phyloP scores from a whole-genome alignment of 2,329 filamentous ascomycete species.

The Fusarium sp. region DNA sequence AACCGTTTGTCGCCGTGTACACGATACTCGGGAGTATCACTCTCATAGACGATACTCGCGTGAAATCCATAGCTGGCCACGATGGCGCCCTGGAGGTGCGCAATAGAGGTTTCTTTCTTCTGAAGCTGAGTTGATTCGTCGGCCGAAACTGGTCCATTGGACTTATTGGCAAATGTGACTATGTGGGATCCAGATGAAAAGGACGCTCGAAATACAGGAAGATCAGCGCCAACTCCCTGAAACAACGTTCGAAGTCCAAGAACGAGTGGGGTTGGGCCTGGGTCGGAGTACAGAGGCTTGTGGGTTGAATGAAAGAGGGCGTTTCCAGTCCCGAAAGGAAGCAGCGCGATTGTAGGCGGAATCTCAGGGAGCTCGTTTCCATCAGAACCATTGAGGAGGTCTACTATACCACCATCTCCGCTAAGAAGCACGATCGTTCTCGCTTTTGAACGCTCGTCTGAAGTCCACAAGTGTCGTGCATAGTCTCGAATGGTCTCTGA shows the following conservation, averaged over 20 bases:
- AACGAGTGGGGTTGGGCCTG: slow-evolving; percentile 60
- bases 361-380: slow-evolving; percentile 29
- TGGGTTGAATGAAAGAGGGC: slow-evolving; percentile 75
- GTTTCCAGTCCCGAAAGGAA: slow-evolving; percentile 77
- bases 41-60: slow-evolving; percentile 89
- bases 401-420: slow-evolving; percentile 89
- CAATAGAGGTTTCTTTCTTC: slow-evolving; percentile 54
- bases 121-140: slow-evolving; percentile 32
- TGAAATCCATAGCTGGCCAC: slow-evolving; percentile 94
- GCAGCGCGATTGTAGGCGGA: slow-evolving; percentile 64
- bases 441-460: slow-evolving; percentile 53
- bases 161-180: slow-evolving; percentile 56
- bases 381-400: slow-evolving; percentile 78
- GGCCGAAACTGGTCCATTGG: slow-evolving; percentile 2
- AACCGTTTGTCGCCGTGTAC: slow-evolving; percentile 84
- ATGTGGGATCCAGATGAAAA: slow-evolving; percentile 72
- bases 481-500: slow-evolving; percentile 76
- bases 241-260: slow-evolving; percentile 72
- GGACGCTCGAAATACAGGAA: slow-evolving; percentile 74
- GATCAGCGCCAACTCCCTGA: slow-evolving; percentile 64
- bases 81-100: slow-evolving; percentile 78
- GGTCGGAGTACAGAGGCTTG: slow-evolving; percentile 66
- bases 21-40: slow-evolving; percentile 86
- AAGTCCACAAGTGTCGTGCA: slow-evolving; percentile 58
- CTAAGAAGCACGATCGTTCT: slow-evolving; percentile 81